Conservation (phyloP, 2,329 filamentous ascomycete species). For the Trichoderma brevicompactum region DNA sequence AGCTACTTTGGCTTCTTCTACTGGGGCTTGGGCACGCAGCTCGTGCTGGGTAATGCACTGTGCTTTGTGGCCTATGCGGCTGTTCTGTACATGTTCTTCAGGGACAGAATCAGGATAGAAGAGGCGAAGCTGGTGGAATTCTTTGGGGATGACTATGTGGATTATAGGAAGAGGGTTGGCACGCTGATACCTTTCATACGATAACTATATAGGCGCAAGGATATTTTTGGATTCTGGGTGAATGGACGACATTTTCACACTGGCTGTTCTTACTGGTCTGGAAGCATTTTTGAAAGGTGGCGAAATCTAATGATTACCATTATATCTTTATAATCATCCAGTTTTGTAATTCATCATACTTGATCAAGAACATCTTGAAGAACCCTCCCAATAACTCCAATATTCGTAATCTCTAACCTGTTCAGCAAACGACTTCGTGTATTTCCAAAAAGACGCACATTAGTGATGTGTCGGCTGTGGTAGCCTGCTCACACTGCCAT, state of each 20-base stretch:
- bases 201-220: constrained; percentile 29
- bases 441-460: neutral
- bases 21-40: constrained; percentile 94
- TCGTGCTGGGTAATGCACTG: constrained; percentile 82
- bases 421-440: neutral
- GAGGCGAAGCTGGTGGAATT: constrained; percentile 78
- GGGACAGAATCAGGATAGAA: constrained; percentile 72
- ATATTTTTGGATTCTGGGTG: too few relatives aligned
- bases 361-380: neutral
- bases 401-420: neutral
- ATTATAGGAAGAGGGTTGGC: constrained; percentile 71
- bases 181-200: constrained; percentile 76
- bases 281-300: neutral
- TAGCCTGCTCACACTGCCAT: constrained; percentile 72
- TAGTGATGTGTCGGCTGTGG: constrained; percentile 6
- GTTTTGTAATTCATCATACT: neutral
- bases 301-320: neutral
- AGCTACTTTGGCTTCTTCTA: constrained; percentile 99
- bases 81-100: constrained; percentile 88
- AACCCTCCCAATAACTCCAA: neutral
- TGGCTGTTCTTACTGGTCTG: neutral
- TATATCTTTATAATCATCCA: neutral
- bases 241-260: neutral
- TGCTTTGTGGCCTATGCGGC: constrained; percentile 75
- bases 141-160: constrained; percentile 80